Conservation (phyloP, 305 asterid genomes). For the Fraxinus platypoda region DNA sequence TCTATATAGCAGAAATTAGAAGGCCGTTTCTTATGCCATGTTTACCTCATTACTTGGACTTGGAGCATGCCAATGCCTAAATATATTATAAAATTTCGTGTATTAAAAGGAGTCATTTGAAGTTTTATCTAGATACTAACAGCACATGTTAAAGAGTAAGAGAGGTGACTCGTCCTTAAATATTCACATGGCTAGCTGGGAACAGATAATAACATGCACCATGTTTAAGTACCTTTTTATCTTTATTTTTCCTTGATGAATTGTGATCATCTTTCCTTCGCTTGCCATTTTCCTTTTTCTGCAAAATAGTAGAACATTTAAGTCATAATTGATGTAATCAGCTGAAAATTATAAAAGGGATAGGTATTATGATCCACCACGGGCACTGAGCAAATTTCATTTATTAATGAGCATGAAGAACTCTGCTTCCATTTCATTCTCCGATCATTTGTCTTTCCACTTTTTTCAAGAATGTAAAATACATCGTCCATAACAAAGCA, state of each 20-base stretch:
- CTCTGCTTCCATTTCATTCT: background rate
- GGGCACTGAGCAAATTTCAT: background rate
- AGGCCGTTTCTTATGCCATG: background rate
- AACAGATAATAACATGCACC: slow-evolving; percentile 14
- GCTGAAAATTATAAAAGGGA: slow-evolving; percentile 3
- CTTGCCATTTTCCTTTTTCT: slow-evolving; percentile 93
- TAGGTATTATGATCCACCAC: background rate
- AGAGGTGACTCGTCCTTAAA: background rate
- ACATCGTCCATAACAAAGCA: background rate
- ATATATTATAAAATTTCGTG: background rate
- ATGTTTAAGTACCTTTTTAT: slow-evolving; percentile 61
- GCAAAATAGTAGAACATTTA: slow-evolving; percentile 36
- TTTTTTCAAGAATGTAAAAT: slow-evolving; percentile 9
- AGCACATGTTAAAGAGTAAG: background rate
- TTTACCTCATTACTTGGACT: background rate
- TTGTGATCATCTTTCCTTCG: slow-evolving; percentile 78
- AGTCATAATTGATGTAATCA: slow-evolving; percentile 21
- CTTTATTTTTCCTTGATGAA: slow-evolving; percentile 64
- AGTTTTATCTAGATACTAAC: background rate
- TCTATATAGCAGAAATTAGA: background rate
- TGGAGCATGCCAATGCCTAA: background rate
- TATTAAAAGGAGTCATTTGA: background rate
- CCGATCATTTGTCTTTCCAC: background rate
- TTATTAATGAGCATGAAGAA: background rate
- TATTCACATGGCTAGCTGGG: slow-evolving; percentile 13